Percentiles rank a stretch among this genome's conserved stretches.
Evolutionary conservation across 805 yeast genomes (phyloP).

Genomic region (Metschnikowia sp.): DNA sequence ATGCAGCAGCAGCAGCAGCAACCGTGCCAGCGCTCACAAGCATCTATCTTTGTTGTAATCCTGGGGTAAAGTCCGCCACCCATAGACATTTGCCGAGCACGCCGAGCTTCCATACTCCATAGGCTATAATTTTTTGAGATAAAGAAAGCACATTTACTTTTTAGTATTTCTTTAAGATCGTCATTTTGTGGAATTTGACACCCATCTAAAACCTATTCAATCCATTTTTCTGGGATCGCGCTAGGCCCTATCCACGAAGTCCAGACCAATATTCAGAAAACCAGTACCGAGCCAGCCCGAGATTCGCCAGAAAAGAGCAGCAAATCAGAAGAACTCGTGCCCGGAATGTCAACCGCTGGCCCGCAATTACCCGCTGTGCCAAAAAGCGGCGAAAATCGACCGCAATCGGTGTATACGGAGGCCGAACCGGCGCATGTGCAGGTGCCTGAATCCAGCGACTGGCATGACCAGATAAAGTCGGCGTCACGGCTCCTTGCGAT

Average conservation of each 20-base stretch:
- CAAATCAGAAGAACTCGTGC: not conserved
- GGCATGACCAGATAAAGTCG: conserved; percentile 9
- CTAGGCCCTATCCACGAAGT: too few relatives aligned
- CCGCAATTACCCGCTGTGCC: not conserved
- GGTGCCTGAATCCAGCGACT: not conserved
- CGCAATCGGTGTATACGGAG: not conserved
- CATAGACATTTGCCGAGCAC: not conserved
- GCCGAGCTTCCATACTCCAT: too few relatives aligned
- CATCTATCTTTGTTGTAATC: not conserved
- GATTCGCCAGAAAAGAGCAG: not conserved
- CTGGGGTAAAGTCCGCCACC: not conserved
- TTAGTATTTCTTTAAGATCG: too few relatives aligned
- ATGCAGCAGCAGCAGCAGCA: conserved; percentile 5
- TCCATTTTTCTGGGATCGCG: too few relatives aligned
- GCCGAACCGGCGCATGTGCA: not conserved
- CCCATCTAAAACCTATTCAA: too few relatives aligned
- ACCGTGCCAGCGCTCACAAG: not conserved
- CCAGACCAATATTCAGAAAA: not conserved
- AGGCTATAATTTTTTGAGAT: too few relatives aligned
- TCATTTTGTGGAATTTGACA: too few relatives aligned
- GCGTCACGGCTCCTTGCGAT: conserved; percentile 3
- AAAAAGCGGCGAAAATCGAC: not conserved
- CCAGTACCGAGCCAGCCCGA: not conserved
- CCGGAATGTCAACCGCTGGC: not conserved
- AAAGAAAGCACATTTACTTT: too few relatives aligned